Conservation (phyloP, 2,329 filamentous ascomycete species). For the Talaromyces funiculosus region DNA sequence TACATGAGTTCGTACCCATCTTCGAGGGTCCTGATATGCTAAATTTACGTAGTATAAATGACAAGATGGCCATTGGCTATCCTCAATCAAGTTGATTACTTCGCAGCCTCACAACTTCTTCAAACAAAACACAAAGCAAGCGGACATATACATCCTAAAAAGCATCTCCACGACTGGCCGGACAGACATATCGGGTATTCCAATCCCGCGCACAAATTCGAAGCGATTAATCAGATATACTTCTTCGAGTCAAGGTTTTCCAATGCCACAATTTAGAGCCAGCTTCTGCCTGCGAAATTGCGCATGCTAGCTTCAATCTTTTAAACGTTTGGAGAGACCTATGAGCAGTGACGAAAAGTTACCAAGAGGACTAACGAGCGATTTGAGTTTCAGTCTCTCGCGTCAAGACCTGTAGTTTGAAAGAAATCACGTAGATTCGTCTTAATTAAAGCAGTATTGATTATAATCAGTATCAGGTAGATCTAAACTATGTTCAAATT, state of each 20-base stretch:
- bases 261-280: background rate
- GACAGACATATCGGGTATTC: background rate
- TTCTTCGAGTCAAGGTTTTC: background rate
- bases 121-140: background rate
- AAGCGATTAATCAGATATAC: background rate
- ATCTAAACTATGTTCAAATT: background rate
- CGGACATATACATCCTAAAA: background rate
- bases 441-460: background rate
- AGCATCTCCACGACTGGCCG: background rate
- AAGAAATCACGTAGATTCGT: background rate
- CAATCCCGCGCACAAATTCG: background rate
- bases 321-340: background rate
- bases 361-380: background rate
- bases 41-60: background rate
- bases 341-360: background rate
- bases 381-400: background rate
- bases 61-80: background rate
- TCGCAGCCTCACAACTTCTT: background rate
- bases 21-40: too few species aligned
- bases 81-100: background rate
- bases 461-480: background rate
- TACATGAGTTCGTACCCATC: background rate
- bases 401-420: background rate
- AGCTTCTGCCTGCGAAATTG: background rate
- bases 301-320: background rate